Base-by-base conservation (phyloP, 495 filamentous ascomycete species). In the Barbatosphaeria neglecta region DNA sequence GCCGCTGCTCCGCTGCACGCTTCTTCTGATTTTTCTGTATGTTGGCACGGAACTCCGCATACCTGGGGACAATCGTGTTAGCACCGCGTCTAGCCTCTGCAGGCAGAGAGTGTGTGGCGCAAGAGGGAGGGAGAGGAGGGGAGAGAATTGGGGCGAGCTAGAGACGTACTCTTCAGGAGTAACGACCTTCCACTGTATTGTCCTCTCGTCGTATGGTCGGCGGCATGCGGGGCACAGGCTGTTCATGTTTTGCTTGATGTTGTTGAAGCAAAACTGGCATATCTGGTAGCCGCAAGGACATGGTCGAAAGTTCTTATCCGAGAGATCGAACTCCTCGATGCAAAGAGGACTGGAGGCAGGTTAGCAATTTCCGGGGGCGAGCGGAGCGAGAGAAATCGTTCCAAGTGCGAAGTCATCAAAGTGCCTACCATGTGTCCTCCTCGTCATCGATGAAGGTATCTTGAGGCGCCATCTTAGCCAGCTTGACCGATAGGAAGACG, bases 281-380 rank as follows among this genome's bases (percentile, higher is more conserved):
- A 99, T 87, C 90, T 98, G 89, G 58, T 97, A 99, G 31, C 93
- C 93, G 62, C 92, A 99, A 22, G 90, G 93, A 70, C 93, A 99
- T 49, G 93, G 93, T 54, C 80, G 84, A 68, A 99, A 99, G 71
- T 93, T 94, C 64, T 86, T 85, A 70, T 99, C 93, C 23, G 87
- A 89, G 35, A 96, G 81, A 61, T 97, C 93, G 59, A 97, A 89
- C 72, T 97, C 93, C 71, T 99, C 93, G 63, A 99, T 92, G 69
- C 93, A 99, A 40, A 99, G 84, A 57, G 93, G 93, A 65, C 87
- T 92, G 37, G 15, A 50, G 20, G 45, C 25, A n/a, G 42, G 46
- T 50, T 42, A 49, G 62, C 45, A 50, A 52, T 56, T 6, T 15
- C 37, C 54, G 20, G 23, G 11, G 11, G 6, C 22, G 9, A 17